A percentile compares a stretch with the other conserved stretches of the same genome.
These are phyloP conservation scores for Cutaneotrichosporon cyanovorans DNA, from an alignment of 1,284 basidiomycete genomes.

Conservation along the genomic window DNA sequence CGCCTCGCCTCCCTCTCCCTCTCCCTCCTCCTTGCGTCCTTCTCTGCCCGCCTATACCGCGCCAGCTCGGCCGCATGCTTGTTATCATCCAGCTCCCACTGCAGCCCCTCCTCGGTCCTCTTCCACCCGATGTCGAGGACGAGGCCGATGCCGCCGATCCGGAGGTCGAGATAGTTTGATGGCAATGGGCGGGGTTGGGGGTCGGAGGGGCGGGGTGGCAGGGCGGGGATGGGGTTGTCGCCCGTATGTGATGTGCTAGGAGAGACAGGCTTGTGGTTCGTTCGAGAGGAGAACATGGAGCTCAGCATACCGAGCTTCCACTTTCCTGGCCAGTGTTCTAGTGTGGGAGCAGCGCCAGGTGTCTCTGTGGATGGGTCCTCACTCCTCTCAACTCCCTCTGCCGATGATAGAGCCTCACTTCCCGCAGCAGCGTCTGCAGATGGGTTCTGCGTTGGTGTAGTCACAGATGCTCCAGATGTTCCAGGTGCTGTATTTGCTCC, in stretches of 20 bases:
- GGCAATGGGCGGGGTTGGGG: conserved; percentile 15
- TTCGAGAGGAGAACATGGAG: too few relatives aligned
- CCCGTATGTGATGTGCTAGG: too few relatives aligned
- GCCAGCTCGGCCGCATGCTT: neutral
- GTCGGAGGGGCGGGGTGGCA: neutral
- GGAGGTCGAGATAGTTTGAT: conserved; percentile 25
- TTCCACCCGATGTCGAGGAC: conserved; percentile 34
- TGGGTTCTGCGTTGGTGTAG: too few relatives aligned
- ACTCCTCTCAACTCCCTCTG: too few relatives aligned
- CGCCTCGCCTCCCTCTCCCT: neutral
- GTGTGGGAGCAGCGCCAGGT: neutral
- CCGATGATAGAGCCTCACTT: too few relatives aligned
- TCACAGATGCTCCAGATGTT: too few relatives aligned
- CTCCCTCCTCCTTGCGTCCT: neutral
- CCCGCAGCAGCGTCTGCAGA: too few relatives aligned
- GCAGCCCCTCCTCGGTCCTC: conserved; percentile 30
- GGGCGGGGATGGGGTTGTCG: too few relatives aligned
- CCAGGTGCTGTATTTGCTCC: too few relatives aligned
- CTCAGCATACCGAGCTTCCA: conserved; percentile 1
- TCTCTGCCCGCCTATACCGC: conserved; percentile 1
- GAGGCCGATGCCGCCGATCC: conserved; percentile 31
- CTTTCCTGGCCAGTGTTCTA: conserved; percentile 6
- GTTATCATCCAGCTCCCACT: conserved; percentile 30
- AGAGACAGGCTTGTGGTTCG: too few relatives aligned
- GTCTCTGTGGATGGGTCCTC: too few relatives aligned